Evolutionary conservation across 164 flowering plant species (phyloP).

Genomic region (Aristolochia fimbriata): DNA sequence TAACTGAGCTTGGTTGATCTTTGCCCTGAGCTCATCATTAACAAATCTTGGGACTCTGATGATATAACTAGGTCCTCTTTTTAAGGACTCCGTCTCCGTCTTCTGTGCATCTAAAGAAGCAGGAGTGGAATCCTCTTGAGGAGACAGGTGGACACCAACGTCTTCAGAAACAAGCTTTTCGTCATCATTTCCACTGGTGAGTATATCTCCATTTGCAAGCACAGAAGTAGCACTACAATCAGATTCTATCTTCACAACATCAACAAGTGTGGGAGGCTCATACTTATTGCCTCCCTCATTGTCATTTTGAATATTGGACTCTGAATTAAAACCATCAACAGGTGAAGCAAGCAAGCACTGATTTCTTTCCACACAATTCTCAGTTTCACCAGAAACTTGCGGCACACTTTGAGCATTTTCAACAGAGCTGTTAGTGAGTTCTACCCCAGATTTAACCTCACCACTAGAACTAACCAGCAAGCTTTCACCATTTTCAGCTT

Average conservation of each 20-base stretch:
- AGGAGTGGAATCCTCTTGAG: constrained; percentile 15
- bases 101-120: constrained; percentile 22
- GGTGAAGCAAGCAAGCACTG: background rate
- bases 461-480: constrained; percentile 3
- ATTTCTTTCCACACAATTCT: background rate
- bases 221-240: constrained; percentile 1
- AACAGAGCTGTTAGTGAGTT: background rate
- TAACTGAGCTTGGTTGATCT: constrained; percentile 40
- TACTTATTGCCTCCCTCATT: background rate
- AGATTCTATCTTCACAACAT: constrained; percentile 6
- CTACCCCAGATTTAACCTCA: constrained; percentile 1
- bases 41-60: constrained; percentile 54
- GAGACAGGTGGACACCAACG: constrained; percentile 2
- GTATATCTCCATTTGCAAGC: constrained; percentile 10
- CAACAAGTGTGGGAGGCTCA: background rate
- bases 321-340: constrained; percentile 1
- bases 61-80: constrained; percentile 39
- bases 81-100: constrained; percentile 23
- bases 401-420: constrained; percentile 2
- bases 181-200: background rate
- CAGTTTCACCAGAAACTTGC: background rate
- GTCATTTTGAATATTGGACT: background rate
- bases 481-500: constrained; percentile 5
- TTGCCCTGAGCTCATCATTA: constrained; percentile 42
- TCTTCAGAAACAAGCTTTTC: background rate